Evolutionary conservation across 331 rosid genomes (phyloP).

Genomic region (Malus hybrid): DNA sequence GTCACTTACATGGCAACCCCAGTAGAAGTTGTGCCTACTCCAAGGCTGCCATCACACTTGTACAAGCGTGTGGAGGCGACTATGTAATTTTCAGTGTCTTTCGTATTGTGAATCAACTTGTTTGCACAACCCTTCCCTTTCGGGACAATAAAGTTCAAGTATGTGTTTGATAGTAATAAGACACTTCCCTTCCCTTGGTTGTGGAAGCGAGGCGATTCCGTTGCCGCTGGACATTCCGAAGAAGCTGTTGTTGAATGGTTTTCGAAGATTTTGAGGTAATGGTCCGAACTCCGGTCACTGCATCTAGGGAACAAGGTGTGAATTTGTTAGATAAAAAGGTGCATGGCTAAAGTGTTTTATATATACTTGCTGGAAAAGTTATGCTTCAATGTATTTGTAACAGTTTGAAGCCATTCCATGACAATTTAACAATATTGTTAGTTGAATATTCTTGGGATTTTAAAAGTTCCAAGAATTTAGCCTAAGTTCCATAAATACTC

Average conservation of each 20-base stretch:
- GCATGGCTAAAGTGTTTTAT: background rate
- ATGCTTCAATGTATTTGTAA: background rate
- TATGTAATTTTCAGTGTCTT: conserved; percentile 7
- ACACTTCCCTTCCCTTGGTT: background rate
- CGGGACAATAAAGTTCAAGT: background rate
- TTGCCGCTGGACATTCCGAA: background rate
- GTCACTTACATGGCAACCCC: conserved; percentile 76
- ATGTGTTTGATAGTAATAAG: background rate
- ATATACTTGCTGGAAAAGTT: too few relatives aligned
- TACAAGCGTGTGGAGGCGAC: conserved; percentile 54
- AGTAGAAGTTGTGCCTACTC: conserved; percentile 50
- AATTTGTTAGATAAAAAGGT: too few relatives aligned
- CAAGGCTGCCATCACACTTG: conserved; percentile 60
- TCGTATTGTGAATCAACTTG: background rate
- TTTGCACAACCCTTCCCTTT: background rate
- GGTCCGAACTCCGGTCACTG: background rate
- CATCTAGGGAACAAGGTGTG: background rate
- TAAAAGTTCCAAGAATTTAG: background rate
- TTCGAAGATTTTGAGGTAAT: background rate
- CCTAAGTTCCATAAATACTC: background rate
- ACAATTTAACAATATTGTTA: background rate
- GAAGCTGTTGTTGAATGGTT: background rate
- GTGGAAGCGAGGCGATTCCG: background rate
- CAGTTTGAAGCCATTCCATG: background rate
- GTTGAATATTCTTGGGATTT: background rate